Evolutionary conservation across 352 stramenopile genomes (phyloP).

Genomic region (Chrysophaeum taylorii): DNA sequence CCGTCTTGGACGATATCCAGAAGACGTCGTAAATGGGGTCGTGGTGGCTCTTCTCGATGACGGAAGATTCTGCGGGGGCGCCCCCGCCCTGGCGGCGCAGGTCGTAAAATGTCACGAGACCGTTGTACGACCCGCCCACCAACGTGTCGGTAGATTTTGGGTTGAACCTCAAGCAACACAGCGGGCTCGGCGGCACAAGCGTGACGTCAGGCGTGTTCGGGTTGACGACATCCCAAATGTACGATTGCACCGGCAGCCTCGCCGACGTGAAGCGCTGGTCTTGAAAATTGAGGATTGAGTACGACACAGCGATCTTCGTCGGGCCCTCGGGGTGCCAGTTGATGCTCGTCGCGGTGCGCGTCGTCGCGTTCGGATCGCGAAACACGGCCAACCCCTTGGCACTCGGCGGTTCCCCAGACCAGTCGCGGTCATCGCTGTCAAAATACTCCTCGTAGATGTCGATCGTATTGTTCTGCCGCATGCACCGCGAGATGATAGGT

Average conservation of each 20-base stretch:
- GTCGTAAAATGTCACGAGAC: conserved; percentile 90
- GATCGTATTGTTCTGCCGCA: conserved; percentile 96
- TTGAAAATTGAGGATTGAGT: conserved; percentile 87
- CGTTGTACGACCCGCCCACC: conserved; percentile 89
- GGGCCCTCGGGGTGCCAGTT: conserved; percentile 90
- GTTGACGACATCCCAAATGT: conserved; percentile 94
- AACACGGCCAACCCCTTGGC: conserved; percentile 92
- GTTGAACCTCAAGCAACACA: conserved; percentile 82
- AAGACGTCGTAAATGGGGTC: conserved; percentile 90
- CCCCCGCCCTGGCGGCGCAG: conserved; percentile 44
- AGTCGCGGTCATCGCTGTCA: conserved; percentile 59
- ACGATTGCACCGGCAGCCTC: conserved; percentile 46
- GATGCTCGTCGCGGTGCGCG: conserved; percentile 84
- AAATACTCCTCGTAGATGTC: conserved; percentile 96
- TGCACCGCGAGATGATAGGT: conserved; percentile 73
- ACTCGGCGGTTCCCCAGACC: conserved; percentile 76
- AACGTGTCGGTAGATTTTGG: conserved; percentile 88
- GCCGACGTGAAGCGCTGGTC: conserved; percentile 69
- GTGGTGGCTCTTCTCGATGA: conserved; percentile 92
- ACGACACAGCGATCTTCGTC: conserved; percentile 86
- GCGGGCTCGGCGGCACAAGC: conserved; percentile 67
- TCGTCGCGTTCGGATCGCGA: conserved; percentile 80
- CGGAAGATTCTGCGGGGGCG: conserved; percentile 70
- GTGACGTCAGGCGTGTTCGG: conserved; percentile 88
- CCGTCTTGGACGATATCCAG: conserved; percentile 88